Conservation (phyloP, 257 asterid species). For the Capsicum rhomboideum region DNA sequence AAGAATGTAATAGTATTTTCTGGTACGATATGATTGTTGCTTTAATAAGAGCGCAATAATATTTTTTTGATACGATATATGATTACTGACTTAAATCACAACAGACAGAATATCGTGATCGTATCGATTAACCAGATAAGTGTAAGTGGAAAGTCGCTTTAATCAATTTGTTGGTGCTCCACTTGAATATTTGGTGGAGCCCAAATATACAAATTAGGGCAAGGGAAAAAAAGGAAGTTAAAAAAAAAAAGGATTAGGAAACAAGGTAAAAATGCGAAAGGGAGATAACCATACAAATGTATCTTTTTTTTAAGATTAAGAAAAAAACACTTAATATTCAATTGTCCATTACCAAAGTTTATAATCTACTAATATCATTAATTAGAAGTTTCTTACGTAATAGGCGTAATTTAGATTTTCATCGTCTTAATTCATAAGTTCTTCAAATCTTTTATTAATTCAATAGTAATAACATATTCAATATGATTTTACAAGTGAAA, state of each 20-base stretch:
- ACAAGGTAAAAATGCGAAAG: neutral
- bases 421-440: no score
- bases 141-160: neutral
- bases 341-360: neutral
- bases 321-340: neutral
- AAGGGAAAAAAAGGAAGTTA: neutral
- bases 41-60: neutral
- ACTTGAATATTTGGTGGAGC: neutral
- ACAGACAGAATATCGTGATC: neutral
- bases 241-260: neutral
- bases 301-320: no score
- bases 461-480: no score
- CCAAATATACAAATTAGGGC: neutral
- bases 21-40: neutral
- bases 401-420: no score
- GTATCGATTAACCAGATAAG: neutral
- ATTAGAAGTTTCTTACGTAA: no score
- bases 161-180: neutral
- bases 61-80: neutral
- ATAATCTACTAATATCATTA: neutral
- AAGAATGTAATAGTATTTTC: neutral
- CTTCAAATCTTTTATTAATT: no score
- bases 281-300: no score
- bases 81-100: neutral
- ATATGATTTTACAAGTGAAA: no score